These are phyloP conservation scores for Galerina marginata DNA, from an alignment of 768 basidiomycete genomes.

Conservation along the genomic window DNA sequence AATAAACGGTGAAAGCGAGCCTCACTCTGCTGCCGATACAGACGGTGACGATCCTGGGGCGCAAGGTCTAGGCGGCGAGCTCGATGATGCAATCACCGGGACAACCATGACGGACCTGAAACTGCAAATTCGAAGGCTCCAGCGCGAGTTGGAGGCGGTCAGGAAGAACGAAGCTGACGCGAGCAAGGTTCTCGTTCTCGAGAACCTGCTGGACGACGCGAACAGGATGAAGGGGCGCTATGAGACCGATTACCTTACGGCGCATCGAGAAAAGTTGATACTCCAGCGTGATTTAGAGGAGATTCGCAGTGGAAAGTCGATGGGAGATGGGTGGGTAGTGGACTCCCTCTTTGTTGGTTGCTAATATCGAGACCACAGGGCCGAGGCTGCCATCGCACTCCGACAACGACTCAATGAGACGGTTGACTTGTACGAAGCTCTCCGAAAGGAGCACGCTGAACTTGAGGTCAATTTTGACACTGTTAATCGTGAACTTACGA, in stretches of 20 bases:
- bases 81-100: constrained; percentile 85
- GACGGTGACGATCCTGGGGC: constrained; percentile 51
- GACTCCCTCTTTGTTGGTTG: constrained; percentile 1
- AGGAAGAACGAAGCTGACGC: constrained; percentile 78
- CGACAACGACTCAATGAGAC: constrained; percentile 89
- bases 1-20: constrained; percentile 31
- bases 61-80: constrained; percentile 79
- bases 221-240: constrained; percentile 90
- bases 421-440: constrained; percentile 75
- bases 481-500: constrained; percentile 69
- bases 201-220: constrained; percentile 90
- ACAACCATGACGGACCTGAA: constrained; percentile 93
- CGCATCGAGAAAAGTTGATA: constrained; percentile 82
- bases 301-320: constrained; percentile 83
- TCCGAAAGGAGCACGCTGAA: constrained; percentile 72
- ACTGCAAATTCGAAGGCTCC: constrained; percentile 80
- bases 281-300: constrained; percentile 86
- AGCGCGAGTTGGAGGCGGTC: constrained; percentile 79
- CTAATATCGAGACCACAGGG: constrained; percentile 43
- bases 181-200: constrained; percentile 81
- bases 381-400: constrained; percentile 87
- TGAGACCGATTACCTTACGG: constrained; percentile 84
- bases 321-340: constrained; percentile 75
- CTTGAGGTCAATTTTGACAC: constrained; percentile 73
- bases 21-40: constrained; percentile 50